These are phyloP conservation scores for Cercospora sp. DNA, from an alignment of 2,329 filamentous ascomycete genomes.

Conservation along the genomic window DNA sequence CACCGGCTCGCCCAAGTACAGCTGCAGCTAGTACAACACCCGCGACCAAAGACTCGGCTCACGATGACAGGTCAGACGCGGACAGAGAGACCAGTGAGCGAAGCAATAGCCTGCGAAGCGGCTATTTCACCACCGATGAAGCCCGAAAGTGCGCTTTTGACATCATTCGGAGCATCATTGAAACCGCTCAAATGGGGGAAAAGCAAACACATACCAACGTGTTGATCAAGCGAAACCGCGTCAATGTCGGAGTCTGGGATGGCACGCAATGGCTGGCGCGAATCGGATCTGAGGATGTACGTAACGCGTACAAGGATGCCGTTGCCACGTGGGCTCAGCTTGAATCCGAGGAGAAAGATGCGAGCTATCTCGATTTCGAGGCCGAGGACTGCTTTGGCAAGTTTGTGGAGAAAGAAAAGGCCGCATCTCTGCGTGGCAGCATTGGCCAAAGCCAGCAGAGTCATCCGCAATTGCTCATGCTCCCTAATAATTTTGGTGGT, in stretches of 20 bases:
- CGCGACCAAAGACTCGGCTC: neutral
- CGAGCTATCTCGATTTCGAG: slow-evolving; percentile 31
- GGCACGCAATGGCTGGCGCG: slow-evolving; percentile 91
- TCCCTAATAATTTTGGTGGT: slow-evolving; percentile 24
- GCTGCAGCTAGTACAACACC: neutral
- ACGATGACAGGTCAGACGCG: slow-evolving; percentile 44
- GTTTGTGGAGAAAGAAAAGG: slow-evolving; percentile 26
- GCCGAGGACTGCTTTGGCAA: slow-evolving; percentile 27
- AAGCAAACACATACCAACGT: slow-evolving; percentile 25
- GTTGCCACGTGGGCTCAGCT: slow-evolving; percentile 72
- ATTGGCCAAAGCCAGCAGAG: slow-evolving; percentile 27
- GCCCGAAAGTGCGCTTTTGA: slow-evolving; percentile 67
- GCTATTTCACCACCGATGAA: slow-evolving; percentile 64
- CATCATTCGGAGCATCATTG: slow-evolving; percentile 77
- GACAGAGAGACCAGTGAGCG: slow-evolving; percentile 50
- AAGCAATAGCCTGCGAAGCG: slow-evolving; percentile 40
- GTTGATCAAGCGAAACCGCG: slow-evolving; percentile 50
- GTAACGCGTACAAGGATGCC: slow-evolving; percentile 82
- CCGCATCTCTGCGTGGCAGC: slow-evolving; percentile 27
- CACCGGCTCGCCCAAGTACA: slow-evolving; percentile 8
- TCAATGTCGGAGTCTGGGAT: slow-evolving; percentile 85
- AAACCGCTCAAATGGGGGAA: slow-evolving; percentile 66
- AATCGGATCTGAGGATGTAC: slow-evolving; percentile 74
- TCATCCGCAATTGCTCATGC: slow-evolving; percentile 29
- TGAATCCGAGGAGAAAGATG: slow-evolving; percentile 36